phyloP scores from a whole-genome alignment of 108 stramenopile species.

The Nannochloropsis oceanica region DNA sequence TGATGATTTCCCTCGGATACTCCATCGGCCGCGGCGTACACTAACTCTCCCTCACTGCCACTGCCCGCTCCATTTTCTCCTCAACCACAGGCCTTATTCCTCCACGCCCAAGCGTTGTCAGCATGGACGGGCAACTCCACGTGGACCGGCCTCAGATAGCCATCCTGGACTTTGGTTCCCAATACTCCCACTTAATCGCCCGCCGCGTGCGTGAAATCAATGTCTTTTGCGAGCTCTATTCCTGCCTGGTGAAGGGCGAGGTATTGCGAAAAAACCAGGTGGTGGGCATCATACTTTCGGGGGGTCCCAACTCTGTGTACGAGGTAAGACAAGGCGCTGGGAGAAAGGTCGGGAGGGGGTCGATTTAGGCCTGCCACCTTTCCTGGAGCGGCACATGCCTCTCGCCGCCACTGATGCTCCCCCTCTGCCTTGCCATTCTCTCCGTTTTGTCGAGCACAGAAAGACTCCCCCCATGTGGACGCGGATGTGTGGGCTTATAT shows the following conservation, averaged over 20 bases:
- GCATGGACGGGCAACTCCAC: background rate
- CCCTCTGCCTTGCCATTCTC: no score
- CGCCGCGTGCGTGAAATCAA: constrained; percentile 74
- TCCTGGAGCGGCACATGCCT: no score
- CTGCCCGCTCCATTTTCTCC: background rate
- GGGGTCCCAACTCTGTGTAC: constrained; percentile 82
- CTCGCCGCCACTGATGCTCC: no score
- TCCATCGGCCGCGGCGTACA: no score
- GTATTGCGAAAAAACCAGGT: constrained; percentile 47
- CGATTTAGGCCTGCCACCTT: no score
- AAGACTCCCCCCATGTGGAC: constrained; percentile 81
- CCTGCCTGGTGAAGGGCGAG: constrained; percentile 69
- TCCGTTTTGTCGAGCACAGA: no score
- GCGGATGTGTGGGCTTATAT: constrained; percentile 78
- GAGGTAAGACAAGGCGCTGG: constrained; percentile 42
- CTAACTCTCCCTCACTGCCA: background rate
- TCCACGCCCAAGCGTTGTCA: no score
- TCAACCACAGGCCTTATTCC: no score
- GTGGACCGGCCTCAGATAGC: constrained; percentile 56
- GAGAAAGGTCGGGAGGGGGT: no score
- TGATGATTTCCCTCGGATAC: no score
- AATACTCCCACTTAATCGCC: constrained; percentile 96
- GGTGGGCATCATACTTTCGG: constrained; percentile 78
- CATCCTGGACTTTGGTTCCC: constrained; percentile 96
- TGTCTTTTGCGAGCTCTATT: constrained; percentile 91